Evolutionary conservation across 2,329 filamentous ascomycete species (phyloP).

Genomic region (Cladophialophora carrionii): DNA sequence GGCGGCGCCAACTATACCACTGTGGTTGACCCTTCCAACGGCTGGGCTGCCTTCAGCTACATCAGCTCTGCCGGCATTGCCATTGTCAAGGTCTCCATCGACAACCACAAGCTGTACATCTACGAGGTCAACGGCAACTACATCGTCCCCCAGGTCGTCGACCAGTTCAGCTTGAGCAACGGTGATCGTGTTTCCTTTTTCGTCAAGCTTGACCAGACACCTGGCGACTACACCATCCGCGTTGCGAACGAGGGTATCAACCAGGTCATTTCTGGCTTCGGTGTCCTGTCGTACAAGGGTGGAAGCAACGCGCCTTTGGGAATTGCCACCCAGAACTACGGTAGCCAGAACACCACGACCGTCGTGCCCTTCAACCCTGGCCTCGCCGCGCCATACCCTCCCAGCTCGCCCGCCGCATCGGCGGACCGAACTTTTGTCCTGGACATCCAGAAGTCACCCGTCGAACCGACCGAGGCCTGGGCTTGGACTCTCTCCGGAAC

Average conservation of each 20-base stretch:
- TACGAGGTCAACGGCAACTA: slow-evolving; percentile 52
- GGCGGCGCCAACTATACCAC: slow-evolving; percentile 39
- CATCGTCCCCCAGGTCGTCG: slow-evolving; percentile 46
- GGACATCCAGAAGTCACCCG: slow-evolving; percentile 37
- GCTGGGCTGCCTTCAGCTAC: slow-evolving; percentile 47
- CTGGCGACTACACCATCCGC: slow-evolving; percentile 52
- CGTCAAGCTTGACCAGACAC: slow-evolving; percentile 48
- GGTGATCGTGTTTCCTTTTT: slow-evolving; percentile 50
- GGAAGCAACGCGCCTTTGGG: slow-evolving; percentile 38
- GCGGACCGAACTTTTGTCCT: slow-evolving; percentile 54
- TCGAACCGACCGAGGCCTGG: slow-evolving; percentile 49
- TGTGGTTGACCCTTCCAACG: slow-evolving; percentile 41
- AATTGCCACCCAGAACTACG: slow-evolving; percentile 55
- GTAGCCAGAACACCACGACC: slow-evolving; percentile 49
- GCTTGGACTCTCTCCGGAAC: slow-evolving; percentile 59
- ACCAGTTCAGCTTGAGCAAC: slow-evolving; percentile 43
- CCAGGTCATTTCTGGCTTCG: slow-evolving; percentile 61
- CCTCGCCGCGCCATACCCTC: slow-evolving; percentile 54
- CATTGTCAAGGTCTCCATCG: slow-evolving; percentile 47
- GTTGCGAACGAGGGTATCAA: slow-evolving; percentile 54
- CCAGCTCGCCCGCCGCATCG: slow-evolving; percentile 47
- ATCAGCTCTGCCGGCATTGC: slow-evolving; percentile 44
- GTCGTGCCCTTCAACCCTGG: slow-evolving; percentile 53
- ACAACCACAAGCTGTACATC: slow-evolving; percentile 51
- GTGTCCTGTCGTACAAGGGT: slow-evolving; percentile 52